A percentile compares a stretch with the other conserved stretches of the same genome.
phyloP scores from a whole-genome alignment of 176 grass and related monocot species.

The Aegilops tauschii region DNA sequence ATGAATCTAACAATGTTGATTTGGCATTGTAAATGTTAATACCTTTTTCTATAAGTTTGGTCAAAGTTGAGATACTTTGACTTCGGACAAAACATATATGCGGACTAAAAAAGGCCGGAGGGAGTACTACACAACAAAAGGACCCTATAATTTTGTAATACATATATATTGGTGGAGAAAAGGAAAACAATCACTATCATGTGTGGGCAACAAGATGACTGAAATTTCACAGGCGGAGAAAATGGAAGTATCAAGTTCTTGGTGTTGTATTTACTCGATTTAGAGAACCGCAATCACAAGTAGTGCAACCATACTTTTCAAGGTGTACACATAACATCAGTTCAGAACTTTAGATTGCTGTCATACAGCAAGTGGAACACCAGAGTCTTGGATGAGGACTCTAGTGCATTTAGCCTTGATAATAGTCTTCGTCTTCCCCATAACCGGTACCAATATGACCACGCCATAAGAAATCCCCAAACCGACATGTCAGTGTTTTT shows the following conservation, averaged over 20 bases:
- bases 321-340: neutral
- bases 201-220: neutral
- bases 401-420: constrained; percentile 46
- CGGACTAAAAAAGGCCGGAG: no score
- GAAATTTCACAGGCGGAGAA: no score
- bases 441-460: constrained; percentile 39
- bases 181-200: no score
- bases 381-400: constrained; percentile 39
- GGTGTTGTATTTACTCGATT: no score
- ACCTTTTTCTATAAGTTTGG: no score
- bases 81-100: no score
- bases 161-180: neutral
- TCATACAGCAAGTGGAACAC: constrained; percentile 18
- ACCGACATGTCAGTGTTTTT: neutral
- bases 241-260: no score
- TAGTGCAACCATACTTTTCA: no score
- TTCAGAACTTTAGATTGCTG: neutral
- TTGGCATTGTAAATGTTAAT: no score
- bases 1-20: no score
- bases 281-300: no score
- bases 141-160: constrained; percentile 10
- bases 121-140: neutral
- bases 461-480: constrained; percentile 54
- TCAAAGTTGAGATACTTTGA: no score
- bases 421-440: constrained; percentile 38